Evolutionary conservation across 2,329 filamentous ascomycete genomes (phyloP).

Genomic region (Sclerotinia borealis): DNA sequence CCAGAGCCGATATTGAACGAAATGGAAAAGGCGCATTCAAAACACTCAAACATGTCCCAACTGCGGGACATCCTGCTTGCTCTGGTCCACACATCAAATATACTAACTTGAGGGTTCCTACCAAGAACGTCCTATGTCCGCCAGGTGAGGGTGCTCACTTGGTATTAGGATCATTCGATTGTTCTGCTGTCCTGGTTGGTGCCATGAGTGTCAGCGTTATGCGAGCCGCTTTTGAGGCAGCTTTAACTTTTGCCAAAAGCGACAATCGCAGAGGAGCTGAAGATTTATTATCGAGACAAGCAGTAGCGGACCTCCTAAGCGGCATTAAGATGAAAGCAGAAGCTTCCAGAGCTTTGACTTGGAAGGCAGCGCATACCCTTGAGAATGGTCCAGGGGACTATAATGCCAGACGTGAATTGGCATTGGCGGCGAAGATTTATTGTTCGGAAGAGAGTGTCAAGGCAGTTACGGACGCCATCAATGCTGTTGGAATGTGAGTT

Average conservation of each 20-base stretch:
- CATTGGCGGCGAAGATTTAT: slow-evolving; percentile 46
- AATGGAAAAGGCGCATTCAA: slow-evolving; percentile 40
- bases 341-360: slow-evolving; percentile 42
- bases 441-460: slow-evolving; percentile 45
- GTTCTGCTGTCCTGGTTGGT: slow-evolving; percentile 43
- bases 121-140: slow-evolving; percentile 40
- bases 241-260: slow-evolving; percentile 43
- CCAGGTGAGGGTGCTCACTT: slow-evolving; percentile 40
- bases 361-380: slow-evolving; percentile 41
- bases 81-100: slow-evolving; percentile 45
- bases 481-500: slow-evolving; percentile 44
- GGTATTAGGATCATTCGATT: slow-evolving; percentile 38
- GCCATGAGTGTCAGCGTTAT: slow-evolving; percentile 50
- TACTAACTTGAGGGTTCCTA: slow-evolving; percentile 42
- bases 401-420: slow-evolving; percentile 36
- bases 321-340: slow-evolving; percentile 47
- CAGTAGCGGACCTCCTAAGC: slow-evolving; percentile 45
- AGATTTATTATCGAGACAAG: slow-evolving; percentile 42
- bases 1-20: slow-evolving; percentile 40
- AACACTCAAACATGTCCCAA: slow-evolving; percentile 41
- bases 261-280: slow-evolving; percentile 42
- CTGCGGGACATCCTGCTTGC: slow-evolving; percentile 42
- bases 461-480: slow-evolving; percentile 44
- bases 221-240: slow-evolving; percentile 47
- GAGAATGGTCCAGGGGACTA: slow-evolving; percentile 36